Evolutionary conservation across 1,284 basidiomycete genomes (phyloP).

Genomic region (Cryptococcus amylolentus): DNA sequence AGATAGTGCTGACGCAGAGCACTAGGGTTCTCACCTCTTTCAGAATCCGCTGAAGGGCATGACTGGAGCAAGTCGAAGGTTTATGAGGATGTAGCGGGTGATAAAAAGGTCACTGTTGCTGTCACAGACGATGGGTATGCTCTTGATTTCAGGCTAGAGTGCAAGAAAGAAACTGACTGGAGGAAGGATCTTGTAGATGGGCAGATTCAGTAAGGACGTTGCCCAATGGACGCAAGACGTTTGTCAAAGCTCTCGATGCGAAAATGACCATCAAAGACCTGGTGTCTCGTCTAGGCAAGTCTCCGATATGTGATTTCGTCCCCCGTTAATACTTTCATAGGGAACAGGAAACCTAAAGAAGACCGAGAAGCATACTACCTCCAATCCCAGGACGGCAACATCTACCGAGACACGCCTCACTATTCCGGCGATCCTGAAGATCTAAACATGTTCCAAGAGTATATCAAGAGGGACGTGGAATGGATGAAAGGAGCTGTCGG

Average conservation of each 20-base stretch:
- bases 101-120: slow-evolving; percentile 64
- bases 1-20: not conserved
- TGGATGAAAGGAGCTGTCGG: slow-evolving; percentile 77
- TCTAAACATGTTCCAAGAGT: slow-evolving; percentile 58
- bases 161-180: not conserved
- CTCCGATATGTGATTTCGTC: not conserved
- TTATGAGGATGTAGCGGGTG: slow-evolving; percentile 55
- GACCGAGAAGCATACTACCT: slow-evolving; percentile 56
- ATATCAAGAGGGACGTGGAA: slow-evolving; percentile 63
- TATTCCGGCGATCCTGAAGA: slow-evolving; percentile 54
- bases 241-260: slow-evolving; percentile 70
- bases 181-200: slow-evolving; percentile 52
- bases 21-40: slow-evolving; percentile 41
- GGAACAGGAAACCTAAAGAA: not conserved
- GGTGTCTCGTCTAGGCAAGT: slow-evolving; percentile 52
- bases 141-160: not conserved
- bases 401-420: slow-evolving; percentile 54
- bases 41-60: not conserved
- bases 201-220: slow-evolving; percentile 68
- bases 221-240: slow-evolving; percentile 60
- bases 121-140: slow-evolving; percentile 75
- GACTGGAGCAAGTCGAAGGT: slow-evolving; percentile 27
- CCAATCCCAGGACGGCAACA: slow-evolving; percentile 87
- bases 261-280: slow-evolving; percentile 64
- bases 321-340: not conserved